Evolutionary conservation across 352 stramenopile species (phyloP).

Genomic region (Phytophthora litchii): DNA sequence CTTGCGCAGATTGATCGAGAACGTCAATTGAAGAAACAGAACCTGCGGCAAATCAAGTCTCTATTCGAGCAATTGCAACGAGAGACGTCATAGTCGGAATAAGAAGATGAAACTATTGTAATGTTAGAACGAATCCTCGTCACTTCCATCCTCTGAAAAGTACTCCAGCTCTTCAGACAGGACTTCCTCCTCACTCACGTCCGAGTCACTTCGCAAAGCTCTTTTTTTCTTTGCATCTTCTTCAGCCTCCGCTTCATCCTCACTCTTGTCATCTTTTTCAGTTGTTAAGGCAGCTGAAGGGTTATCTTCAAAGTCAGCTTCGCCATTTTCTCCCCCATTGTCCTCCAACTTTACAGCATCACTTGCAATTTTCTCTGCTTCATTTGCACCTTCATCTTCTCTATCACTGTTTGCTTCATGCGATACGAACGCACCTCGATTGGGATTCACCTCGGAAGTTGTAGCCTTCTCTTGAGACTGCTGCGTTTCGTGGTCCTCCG

Average conservation of each 20-base stretch:
- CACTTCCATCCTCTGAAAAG: slow-evolving; percentile 80
- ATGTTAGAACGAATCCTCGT: slow-evolving; percentile 83
- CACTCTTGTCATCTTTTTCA: slow-evolving; percentile 6
- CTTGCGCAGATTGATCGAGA: slow-evolving; percentile 72
- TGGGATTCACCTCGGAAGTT: slow-evolving; percentile 12
- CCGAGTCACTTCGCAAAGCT: slow-evolving; percentile 49
- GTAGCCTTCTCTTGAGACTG: not conserved
- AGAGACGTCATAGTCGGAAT: slow-evolving; percentile 39
- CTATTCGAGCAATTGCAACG: slow-evolving; percentile 78
- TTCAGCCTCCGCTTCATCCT: slow-evolving; percentile 7
- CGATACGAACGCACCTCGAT: slow-evolving; percentile 29
- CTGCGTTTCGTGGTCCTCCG: slow-evolving; percentile 26
- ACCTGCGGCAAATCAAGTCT: slow-evolving; percentile 75
- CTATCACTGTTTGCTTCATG: slow-evolving; percentile 21
- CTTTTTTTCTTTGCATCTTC: slow-evolving; percentile 54
- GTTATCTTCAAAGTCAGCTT: not conserved
- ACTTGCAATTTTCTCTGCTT: not conserved
- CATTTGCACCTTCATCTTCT: slow-evolving; percentile 3
- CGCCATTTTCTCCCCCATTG: slow-evolving; percentile 2
- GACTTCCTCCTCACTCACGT: slow-evolving; percentile 70
- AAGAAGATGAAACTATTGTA: slow-evolving; percentile 7
- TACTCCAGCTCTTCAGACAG: slow-evolving; percentile 84
- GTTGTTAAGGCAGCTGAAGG: not conserved
- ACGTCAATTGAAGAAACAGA: slow-evolving; percentile 70
- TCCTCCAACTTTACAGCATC: not conserved